Conservation (phyloP, 2,329 filamentous ascomycete genomes). For the Pseudocercospora eumusae region DNA sequence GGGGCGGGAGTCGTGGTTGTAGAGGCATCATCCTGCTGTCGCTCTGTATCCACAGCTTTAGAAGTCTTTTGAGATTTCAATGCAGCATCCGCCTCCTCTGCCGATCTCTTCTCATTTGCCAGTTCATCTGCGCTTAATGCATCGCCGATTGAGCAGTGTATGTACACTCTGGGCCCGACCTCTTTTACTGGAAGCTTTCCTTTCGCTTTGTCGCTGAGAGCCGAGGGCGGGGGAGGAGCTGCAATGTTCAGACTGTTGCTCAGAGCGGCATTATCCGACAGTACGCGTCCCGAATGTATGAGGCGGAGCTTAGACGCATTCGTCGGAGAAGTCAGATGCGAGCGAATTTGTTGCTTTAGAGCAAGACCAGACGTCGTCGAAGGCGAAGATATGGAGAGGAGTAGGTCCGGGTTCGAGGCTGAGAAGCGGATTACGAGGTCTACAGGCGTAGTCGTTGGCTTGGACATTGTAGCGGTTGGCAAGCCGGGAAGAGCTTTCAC, state of each 20-base stretch:
- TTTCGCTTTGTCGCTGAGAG: slow-evolving; percentile 53
- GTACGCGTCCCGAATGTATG: slow-evolving; percentile 84
- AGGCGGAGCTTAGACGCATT: slow-evolving; percentile 75
- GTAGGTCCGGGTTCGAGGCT: slow-evolving; percentile 71
- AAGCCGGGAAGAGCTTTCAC: too few relatives aligned
- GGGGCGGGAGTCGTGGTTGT: slow-evolving; percentile 56
- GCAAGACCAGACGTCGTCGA: slow-evolving; percentile 70
- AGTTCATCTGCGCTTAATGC: slow-evolving; percentile 69
- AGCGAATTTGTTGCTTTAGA: slow-evolving; percentile 79
- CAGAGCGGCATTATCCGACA: slow-evolving; percentile 72
- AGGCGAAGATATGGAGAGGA: slow-evolving; percentile 71
- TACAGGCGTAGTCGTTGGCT: slow-evolving; percentile 43
- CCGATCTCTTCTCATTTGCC: slow-evolving; percentile 60
- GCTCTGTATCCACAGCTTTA: slow-evolving; percentile 38
- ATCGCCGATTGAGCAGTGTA: slow-evolving; percentile 89
- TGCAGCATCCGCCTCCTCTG: slow-evolving; percentile 43
- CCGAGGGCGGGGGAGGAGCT: slow-evolving; percentile 50
- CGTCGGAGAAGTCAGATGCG: slow-evolving; percentile 63
- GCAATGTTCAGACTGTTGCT: slow-evolving; percentile 66
- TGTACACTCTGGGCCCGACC: slow-evolving; percentile 66
- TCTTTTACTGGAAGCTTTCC: slow-evolving; percentile 65
- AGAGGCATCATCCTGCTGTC: slow-evolving; percentile 5
- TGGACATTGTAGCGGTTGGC: not conserved
- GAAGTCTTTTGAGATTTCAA: slow-evolving; percentile 26
- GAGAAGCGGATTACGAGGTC: slow-evolving; percentile 90